Conservation (phyloP, 371 early-diverging fungal species). For the Dichotomocladium elegans region DNA sequence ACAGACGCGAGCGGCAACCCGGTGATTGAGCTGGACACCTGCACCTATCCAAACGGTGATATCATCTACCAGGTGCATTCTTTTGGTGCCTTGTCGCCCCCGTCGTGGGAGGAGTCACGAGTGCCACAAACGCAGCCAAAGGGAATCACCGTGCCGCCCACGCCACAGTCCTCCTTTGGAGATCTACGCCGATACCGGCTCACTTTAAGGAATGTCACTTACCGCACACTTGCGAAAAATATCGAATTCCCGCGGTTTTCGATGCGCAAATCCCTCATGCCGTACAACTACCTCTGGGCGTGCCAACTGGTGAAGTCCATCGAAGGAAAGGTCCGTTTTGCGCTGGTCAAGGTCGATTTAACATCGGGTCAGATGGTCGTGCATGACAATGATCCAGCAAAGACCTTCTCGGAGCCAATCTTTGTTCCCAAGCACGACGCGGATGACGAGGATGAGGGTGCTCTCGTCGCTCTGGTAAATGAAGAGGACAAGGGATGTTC, state of each 20-base stretch:
- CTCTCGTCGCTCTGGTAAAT: conserved; percentile 48
- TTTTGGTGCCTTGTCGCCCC: conserved; percentile 24
- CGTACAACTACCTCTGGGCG: conserved; percentile 34
- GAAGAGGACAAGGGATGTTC: conserved; percentile 32
- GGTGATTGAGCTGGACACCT: conserved; percentile 24
- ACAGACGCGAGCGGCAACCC: conserved; percentile 24
- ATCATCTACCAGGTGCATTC: conserved; percentile 30
- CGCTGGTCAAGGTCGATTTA: conserved; percentile 45
- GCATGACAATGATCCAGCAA: conserved; percentile 22
- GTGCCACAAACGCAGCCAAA: conserved; percentile 12
- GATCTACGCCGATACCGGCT: conserved; percentile 24
- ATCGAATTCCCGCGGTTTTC: conserved; percentile 43
- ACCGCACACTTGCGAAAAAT: conserved; percentile 25
- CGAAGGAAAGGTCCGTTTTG: conserved; percentile 12
- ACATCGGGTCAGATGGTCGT: conserved; percentile 7
- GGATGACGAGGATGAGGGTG: conserved; percentile 58
- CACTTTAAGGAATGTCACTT: background rate
- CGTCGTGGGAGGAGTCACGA: conserved; percentile 1
- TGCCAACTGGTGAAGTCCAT: background rate
- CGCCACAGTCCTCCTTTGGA: conserved; percentile 23
- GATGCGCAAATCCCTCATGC: conserved; percentile 5
- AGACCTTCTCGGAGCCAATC: conserved; percentile 60
- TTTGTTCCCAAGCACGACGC: conserved; percentile 52
- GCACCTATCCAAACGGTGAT: conserved; percentile 26
- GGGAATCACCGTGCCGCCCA: conserved; percentile 17